Conservation (phyloP, 139 green algal species). For the Yamagishiella unicocca region DNA sequence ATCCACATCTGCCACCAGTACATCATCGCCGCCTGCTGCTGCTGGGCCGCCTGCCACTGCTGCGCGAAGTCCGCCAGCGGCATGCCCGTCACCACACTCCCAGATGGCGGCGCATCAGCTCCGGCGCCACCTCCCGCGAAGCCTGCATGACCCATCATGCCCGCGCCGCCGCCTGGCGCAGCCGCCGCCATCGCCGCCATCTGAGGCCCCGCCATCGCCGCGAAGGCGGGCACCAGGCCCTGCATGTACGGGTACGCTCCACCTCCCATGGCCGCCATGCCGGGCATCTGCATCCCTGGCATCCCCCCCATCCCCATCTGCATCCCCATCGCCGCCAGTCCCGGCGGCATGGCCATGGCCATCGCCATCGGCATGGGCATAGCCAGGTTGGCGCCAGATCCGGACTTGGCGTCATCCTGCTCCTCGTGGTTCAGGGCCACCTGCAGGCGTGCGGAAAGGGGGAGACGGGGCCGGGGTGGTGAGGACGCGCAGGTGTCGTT, state of each 20-base stretch:
- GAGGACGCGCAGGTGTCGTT: too few species aligned
- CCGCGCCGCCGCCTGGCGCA: background rate
- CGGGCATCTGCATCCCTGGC: background rate
- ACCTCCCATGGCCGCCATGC: constrained; percentile 4
- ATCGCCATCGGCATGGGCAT: constrained; percentile 2
- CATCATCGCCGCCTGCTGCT: constrained; percentile 61
- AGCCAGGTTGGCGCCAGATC: constrained; percentile 5
- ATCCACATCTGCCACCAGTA: constrained; percentile 64
- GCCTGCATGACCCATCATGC: background rate
- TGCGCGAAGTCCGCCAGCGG: constrained; percentile 62
- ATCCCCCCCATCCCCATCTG: background rate
- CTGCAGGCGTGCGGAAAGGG: too few species aligned
- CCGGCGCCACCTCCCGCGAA: background rate
- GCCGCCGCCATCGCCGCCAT: background rate
- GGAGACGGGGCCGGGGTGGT: too few species aligned
- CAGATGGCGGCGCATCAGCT: background rate
- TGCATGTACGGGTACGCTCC: constrained; percentile 16
- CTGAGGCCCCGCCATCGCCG: background rate
- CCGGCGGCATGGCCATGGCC: background rate
- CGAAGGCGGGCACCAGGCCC: background rate
- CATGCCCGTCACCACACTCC: constrained; percentile 54
- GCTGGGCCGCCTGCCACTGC: constrained; percentile 64
- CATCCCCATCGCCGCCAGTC: constrained; percentile 1
- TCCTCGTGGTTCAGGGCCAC: constrained; percentile 18
- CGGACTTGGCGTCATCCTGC: constrained; percentile 42